Evolutionary conservation across 768 basidiomycete species (phyloP).

Genomic region (Suillus brevipes): DNA sequence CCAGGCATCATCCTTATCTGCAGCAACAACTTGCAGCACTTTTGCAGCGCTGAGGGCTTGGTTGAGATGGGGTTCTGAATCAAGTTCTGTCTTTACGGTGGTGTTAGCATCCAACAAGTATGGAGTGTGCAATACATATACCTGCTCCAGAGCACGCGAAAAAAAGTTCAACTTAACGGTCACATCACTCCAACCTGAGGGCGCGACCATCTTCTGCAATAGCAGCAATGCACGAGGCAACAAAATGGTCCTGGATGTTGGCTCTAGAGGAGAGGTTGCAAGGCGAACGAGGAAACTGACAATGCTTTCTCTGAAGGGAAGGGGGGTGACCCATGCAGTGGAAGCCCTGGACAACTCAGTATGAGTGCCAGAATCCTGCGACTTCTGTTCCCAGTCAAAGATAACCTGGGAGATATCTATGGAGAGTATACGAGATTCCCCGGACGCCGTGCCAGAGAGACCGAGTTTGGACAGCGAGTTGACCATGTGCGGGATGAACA

Average conservation of each 20-base stretch:
- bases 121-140: slow-evolving; percentile 32
- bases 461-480: slow-evolving; percentile 87
- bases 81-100: slow-evolving; percentile 64
- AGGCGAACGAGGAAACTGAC: slow-evolving; percentile 95
- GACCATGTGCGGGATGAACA: slow-evolving; percentile 93
- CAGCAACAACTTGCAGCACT: slow-evolving; percentile 82
- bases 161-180: slow-evolving; percentile 92
- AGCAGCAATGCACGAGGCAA: slow-evolving; percentile 64
- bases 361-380: slow-evolving; percentile 29
- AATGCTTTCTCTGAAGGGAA: slow-evolving; percentile 83
- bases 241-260: slow-evolving; percentile 42
- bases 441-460: slow-evolving; percentile 65
- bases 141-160: slow-evolving; percentile 79
- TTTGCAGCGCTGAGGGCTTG: slow-evolving; percentile 82
- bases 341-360: slow-evolving; percentile 29
- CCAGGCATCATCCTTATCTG: slow-evolving; percentile 85
- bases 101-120: slow-evolving; percentile 10
- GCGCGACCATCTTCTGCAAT: slow-evolving; percentile 77
- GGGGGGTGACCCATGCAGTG: slow-evolving; percentile 61
- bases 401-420: slow-evolving; percentile 92
- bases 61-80: slow-evolving; percentile 58
- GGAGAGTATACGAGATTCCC: slow-evolving; percentile 82
- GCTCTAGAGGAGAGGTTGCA: slow-evolving; percentile 63
- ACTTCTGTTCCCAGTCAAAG: slow-evolving; percentile 88
- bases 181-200: slow-evolving; percentile 87